Conservation (phyloP, 1,284 basidiomycete species). For the Fistulinella staudtii region DNA sequence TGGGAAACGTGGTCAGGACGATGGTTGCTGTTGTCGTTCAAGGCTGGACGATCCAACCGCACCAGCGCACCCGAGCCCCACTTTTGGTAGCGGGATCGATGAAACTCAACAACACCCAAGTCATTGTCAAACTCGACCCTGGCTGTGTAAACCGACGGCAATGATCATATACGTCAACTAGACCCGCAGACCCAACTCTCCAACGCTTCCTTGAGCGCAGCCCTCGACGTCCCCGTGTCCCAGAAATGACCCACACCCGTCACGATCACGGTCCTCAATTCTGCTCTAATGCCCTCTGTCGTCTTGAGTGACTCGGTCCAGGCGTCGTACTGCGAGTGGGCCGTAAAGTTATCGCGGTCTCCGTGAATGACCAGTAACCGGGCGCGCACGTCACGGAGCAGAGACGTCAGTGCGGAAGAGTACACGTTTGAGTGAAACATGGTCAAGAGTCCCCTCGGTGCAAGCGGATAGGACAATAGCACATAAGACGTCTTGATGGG, state of each 20-base stretch:
- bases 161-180: slow-evolving; percentile 1
- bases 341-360: slow-evolving; percentile 70
- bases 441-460: slow-evolving; percentile 64
- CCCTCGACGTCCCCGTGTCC: slow-evolving; percentile 24
- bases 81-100: no score
- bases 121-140: no score
- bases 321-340: slow-evolving; percentile 45
- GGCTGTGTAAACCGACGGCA: no score
- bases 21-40: slow-evolving; percentile 30
- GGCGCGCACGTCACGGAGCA: slow-evolving; percentile 42
- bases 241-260: slow-evolving; percentile 48
- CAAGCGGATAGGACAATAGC: slow-evolving; percentile 74
- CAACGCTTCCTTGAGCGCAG: slow-evolving; percentile 16
- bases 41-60: neutral
- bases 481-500: slow-evolving; percentile 58
- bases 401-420: slow-evolving; percentile 43
- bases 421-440: slow-evolving; percentile 59
- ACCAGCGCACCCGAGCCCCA: no score
- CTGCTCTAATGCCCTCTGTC: slow-evolving; percentile 18
- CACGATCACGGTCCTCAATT: slow-evolving; percentile 32
- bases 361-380: slow-evolving; percentile 67
- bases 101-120: no score
- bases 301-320: slow-evolving; percentile 48
- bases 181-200: slow-evolving; percentile 27
- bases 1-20: no score